phyloP scores from a whole-genome alignment of 352 stramenopile species.

The Discostella stelligera region DNA sequence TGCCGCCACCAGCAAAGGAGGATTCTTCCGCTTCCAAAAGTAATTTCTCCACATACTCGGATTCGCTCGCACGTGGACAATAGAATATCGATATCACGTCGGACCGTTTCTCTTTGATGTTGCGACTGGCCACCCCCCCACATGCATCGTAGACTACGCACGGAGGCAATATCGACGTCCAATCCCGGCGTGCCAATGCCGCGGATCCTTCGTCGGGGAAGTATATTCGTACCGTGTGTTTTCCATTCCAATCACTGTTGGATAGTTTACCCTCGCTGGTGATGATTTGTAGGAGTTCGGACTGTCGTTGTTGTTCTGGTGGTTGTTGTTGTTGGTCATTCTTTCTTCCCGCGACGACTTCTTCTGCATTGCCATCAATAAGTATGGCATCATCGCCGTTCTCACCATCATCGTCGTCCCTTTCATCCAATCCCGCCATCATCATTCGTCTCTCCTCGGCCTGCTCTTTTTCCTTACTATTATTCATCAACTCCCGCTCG shows the following conservation, averaged over 20 bases:
- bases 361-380: conserved; percentile 2
- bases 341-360: no score
- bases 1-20: conserved; percentile 36
- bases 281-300: conserved; percentile 44
- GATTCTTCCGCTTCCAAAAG: conserved; percentile 41
- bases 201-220: conserved; percentile 85
- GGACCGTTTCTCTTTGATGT: conserved; percentile 9
- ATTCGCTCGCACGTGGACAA: conserved; percentile 78
- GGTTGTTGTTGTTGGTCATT: conserved; percentile 33
- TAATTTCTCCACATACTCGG: conserved; percentile 67
- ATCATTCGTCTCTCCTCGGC: conserved; percentile 15
- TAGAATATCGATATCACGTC: conserved; percentile 77
- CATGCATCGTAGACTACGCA: conserved; percentile 73
- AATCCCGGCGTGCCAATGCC: conserved; percentile 80
- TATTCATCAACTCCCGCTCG: conserved; percentile 30
- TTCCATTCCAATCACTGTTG: conserved; percentile 42
- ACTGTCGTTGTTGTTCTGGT: conserved; percentile 26
- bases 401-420: conserved; percentile 9
- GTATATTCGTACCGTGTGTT: conserved; percentile 71
- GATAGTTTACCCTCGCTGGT: conserved; percentile 42
- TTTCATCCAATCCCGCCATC: not conserved
- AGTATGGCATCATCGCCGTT: not conserved
- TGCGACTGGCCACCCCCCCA: conserved; percentile 46
- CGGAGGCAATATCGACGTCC: conserved; percentile 63
- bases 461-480: conserved; percentile 25